Base-by-base conservation (phyloP, 1,284 basidiomycete genomes). In the Fistulina hepatica region DNA sequence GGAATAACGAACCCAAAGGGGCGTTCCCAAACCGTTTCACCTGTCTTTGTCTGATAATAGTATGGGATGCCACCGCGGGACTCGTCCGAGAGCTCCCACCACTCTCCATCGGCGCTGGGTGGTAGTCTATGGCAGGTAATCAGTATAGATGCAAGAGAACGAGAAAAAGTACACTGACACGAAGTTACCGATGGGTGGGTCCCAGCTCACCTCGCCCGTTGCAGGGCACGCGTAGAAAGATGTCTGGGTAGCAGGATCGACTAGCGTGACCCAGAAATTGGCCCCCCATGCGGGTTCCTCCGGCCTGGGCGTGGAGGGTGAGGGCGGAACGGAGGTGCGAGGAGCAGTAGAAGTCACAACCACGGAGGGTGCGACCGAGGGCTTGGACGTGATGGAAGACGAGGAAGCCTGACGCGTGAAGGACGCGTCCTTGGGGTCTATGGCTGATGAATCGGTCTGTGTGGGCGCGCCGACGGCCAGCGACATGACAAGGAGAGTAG, bases 221-320 rank as follows among this genome's bases (percentile, higher is more conserved):
- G 88, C 76, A 26, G 92, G 92, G 59, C 90, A 93, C 13, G 91
- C 91, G 58, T 82, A 97, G 63, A 95, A 95, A 16, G 81, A 75
- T 5, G 77, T 73, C 51, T 77, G 75, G 9, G 80, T 84, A 83
- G 90, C 77, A 13, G 84, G 84, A 63, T 88, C 83, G 40, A 81
- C 67, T 37, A 88, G 63, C 6, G 84, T 88, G 5, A 88, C 82
- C 83, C 83, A 88, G 53, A 88, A 88, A 54, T 86, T 78, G n/a
- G 80, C 71, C 4, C 84, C 84, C 84, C 83, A 84, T 37, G 64
- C 66, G 33, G n/a, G n/a, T n/a, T n/a, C n/a, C n/a, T n/a, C n/a
- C n/a, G n/a, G n/a, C n/a, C n/a, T n/a, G n/a, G n/a, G n/a, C n/a
- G n/a, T n/a, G n/a, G n/a, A n/a, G n/a, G n/a, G n/a, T n/a, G n/a